These are phyloP conservation scores for Thelonectria discophora DNA, from an alignment of 2,329 filamentous ascomycete genomes.

Conservation along the genomic window DNA sequence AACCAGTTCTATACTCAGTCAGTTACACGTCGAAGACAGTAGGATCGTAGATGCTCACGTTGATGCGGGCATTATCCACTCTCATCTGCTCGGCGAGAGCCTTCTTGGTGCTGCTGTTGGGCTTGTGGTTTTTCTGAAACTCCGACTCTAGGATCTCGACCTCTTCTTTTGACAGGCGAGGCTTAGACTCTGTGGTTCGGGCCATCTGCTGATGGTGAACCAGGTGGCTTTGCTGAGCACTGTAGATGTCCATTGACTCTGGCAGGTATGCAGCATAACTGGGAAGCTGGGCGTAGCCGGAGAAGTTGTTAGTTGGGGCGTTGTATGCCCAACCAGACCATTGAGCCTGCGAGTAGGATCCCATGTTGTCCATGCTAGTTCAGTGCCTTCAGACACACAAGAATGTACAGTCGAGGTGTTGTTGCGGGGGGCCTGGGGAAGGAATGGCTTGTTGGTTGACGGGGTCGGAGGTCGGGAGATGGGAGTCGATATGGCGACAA, in stretches of 20 bases:
- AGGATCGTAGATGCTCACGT: conserved; percentile 54
- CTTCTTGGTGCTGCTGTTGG: conserved; percentile 69
- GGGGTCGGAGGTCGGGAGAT: neutral
- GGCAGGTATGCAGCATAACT: conserved; percentile 49
- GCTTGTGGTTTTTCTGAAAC: conserved; percentile 72
- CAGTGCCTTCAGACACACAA: conserved; percentile 11
- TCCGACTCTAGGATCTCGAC: conserved; percentile 68
- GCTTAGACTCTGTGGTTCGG: conserved; percentile 59
- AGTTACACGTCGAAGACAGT: conserved; percentile 31
- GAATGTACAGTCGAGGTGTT: neutral
- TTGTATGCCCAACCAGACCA: conserved; percentile 50
- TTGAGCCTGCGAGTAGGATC: conserved; percentile 47
- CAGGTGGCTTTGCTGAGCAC: conserved; percentile 49
- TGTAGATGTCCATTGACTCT: conserved; percentile 52
- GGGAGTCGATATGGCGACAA: neutral
- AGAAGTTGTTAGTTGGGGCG: conserved; percentile 41
- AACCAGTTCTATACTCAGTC: conserved; percentile 70
- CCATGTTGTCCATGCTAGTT: conserved; percentile 44
- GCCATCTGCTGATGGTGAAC: conserved; percentile 51
- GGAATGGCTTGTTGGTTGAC: neutral
- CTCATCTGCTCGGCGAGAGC: conserved; percentile 68
- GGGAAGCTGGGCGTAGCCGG: conserved; percentile 46
- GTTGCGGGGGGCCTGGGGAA: neutral
- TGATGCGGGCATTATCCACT: conserved; percentile 71
- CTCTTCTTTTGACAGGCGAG: conserved; percentile 65